phyloP scores from a whole-genome alignment of 495 filamentous ascomycete genomes.

The Tuber calosporum region DNA sequence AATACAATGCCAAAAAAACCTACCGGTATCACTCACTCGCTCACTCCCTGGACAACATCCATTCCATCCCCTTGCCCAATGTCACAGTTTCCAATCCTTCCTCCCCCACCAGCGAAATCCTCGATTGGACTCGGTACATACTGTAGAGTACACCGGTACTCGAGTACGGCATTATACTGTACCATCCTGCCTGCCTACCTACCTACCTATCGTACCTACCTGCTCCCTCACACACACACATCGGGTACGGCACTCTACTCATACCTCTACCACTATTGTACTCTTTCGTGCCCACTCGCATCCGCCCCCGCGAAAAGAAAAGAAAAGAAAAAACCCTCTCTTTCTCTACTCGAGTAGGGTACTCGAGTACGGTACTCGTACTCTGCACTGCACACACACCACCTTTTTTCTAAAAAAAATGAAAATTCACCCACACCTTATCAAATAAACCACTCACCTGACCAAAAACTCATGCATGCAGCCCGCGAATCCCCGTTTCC shows the following conservation, averaged over 20 bases:
- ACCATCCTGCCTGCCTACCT: too few species aligned
- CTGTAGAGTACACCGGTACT: too few species aligned
- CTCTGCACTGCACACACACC: too few species aligned
- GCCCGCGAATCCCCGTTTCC: slow-evolving; percentile 5
- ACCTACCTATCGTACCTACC: too few species aligned
- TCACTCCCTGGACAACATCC: background rate
- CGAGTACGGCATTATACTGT: too few species aligned
- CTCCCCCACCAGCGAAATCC: background rate
- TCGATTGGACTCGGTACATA: slow-evolving; percentile 4
- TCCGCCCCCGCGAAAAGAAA: background rate
- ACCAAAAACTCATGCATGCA: slow-evolving; percentile 3
- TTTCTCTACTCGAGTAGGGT: too few species aligned
- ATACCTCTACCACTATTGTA: too few species aligned
- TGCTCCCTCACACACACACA: too few species aligned
- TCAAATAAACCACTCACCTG: slow-evolving; percentile 1
- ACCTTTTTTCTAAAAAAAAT: background rate
- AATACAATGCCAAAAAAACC: background rate
- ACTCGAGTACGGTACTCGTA: too few species aligned
- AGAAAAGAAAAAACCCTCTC: background rate
- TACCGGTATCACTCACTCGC: too few species aligned
- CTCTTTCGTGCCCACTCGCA: background rate
- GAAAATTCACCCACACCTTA: background rate
- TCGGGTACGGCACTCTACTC: background rate
- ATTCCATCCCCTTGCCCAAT: background rate
- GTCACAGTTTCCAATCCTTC: background rate